These are phyloP conservation scores for Sesbania bispinosa DNA, from an alignment of 306 rosid species.

Conservation along the genomic window DNA sequence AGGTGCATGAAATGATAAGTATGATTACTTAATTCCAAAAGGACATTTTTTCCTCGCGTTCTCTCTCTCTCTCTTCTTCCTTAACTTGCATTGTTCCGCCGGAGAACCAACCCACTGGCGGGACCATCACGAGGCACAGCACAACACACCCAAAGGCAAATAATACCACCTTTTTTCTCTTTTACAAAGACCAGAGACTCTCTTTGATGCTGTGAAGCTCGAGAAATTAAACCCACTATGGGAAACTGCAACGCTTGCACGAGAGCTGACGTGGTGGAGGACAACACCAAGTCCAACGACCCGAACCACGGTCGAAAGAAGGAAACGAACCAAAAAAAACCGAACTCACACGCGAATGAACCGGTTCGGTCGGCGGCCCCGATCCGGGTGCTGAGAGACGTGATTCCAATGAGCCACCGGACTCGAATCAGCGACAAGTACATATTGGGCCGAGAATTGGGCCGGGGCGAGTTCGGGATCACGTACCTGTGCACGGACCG, in stretches of 20 bases:
- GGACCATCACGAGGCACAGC: background rate
- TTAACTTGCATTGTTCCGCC: slow-evolving; percentile 11
- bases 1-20: background rate
- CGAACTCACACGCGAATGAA: slow-evolving; percentile 38
- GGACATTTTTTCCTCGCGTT: background rate
- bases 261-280: slow-evolving; percentile 47
- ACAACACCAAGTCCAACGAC: background rate
- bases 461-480: slow-evolving; percentile 89
- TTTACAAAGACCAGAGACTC: background rate
- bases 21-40: slow-evolving; percentile 30
- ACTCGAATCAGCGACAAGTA: slow-evolving; percentile 81
- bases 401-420: slow-evolving; percentile 70
- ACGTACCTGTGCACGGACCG: slow-evolving; percentile 83
- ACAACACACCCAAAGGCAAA: background rate
- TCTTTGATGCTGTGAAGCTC: background rate
- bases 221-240: slow-evolving; percentile 30
- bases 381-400: slow-evolving; percentile 75
- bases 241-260: slow-evolving; percentile 79
- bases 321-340: slow-evolving; percentile 27
- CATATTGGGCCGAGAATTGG: slow-evolving; percentile 73
- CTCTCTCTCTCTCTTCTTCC: background rate
- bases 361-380: slow-evolving; percentile 52
- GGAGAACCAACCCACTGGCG: background rate
- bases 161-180: no score
- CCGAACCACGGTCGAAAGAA: slow-evolving; percentile 24